These are phyloP conservation scores for Pichia sp. DNA, from an alignment of 1,139 yeast genomes.

Conservation along the genomic window DNA sequence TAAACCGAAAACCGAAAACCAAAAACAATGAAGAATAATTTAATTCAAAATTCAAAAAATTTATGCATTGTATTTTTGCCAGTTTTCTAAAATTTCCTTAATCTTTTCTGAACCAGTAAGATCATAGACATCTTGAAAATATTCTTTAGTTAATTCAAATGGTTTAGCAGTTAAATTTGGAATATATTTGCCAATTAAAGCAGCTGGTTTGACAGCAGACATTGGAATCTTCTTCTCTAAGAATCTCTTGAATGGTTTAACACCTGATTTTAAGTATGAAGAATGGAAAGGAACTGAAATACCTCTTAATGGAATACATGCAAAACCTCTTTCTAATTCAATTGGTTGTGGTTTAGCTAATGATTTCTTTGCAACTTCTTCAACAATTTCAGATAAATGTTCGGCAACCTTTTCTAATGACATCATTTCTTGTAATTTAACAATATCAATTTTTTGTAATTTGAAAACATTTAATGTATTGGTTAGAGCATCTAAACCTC, in stretches of 20 bases:
- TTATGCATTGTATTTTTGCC: constrained; percentile 70
- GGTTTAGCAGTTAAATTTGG: constrained; percentile 99
- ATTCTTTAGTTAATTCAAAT: constrained; percentile 89
- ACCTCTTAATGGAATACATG: constrained; percentile 96
- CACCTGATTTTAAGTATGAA: constrained; percentile 94
- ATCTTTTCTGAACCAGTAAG: constrained; percentile 90
- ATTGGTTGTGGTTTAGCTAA: constrained; percentile 90
- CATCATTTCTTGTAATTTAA: constrained; percentile 74
- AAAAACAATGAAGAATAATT: constrained; percentile 3
- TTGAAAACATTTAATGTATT: constrained; percentile 90
- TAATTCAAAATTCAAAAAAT: neutral
- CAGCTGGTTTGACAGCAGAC: constrained; percentile 91
- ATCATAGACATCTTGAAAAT: constrained; percentile 90
- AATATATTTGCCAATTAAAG: constrained; percentile 88
- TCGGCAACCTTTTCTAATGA: constrained; percentile 81
- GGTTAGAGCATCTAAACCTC: constrained; percentile 88
- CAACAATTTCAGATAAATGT: constrained; percentile 81
- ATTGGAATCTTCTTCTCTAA: constrained; percentile 91
- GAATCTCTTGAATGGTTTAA: constrained; percentile 97
- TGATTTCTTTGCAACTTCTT: constrained; percentile 76
- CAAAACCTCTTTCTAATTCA: constrained; percentile 94
- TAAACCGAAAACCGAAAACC: neutral
- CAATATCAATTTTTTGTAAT: constrained; percentile 89
- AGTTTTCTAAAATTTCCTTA: constrained; percentile 82
- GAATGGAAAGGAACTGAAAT: constrained; percentile 99